Evolutionary conservation across 139 green algal species (phyloP), one percentile per base, ranked within the genome.

Genomic region (Trebouxia sp.): DNA sequence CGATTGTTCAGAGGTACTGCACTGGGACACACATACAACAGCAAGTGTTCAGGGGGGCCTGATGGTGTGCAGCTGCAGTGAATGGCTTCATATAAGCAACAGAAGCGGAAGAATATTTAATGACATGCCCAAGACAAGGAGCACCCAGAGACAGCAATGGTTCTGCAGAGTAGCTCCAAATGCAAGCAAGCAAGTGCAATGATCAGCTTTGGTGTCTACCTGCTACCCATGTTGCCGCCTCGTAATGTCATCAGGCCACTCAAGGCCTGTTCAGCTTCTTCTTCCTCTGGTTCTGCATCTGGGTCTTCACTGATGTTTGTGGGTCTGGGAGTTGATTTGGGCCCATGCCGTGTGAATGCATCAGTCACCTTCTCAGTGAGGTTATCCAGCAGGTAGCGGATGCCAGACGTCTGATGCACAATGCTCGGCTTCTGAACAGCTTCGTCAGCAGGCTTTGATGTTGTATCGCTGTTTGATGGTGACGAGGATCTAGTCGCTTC

Each of bases 301-400:
- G 32, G 28, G 0, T 65, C 65, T 1, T 56, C 62, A 45, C 62
- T 42, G 3, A 26, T 45, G 24, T 72, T 30, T 5, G 32, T 32
- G 10, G 74, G 74, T 62, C 45, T 42, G 47, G 45, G 45, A 35
- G 47, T 66, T 28, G 12, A 26, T 5, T 30, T 45, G 28, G 32
- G 74, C 47, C 48, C 12, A 32, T 65, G 14, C 7, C 50, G 55
- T 5, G 56, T 30, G 20, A 79, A 79, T 7, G 50, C 43, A 50
- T 81, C 81, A 6, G 48, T 51, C 20, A 81, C 81, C 70, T 78
- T 75, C 37, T 82, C 72, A 38, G 75, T 37, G 22, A 86, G 35
- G 9, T 48, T 78, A 70, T 88, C 76, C 42, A 86, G 62, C 35
- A 76, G 32, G 30, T 55, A 41, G 4, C 69, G 69, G 35, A 53